Evolutionary conservation across 78 protist genomes (phyloP).

Genomic region (Dictyostelium citrinum): DNA sequence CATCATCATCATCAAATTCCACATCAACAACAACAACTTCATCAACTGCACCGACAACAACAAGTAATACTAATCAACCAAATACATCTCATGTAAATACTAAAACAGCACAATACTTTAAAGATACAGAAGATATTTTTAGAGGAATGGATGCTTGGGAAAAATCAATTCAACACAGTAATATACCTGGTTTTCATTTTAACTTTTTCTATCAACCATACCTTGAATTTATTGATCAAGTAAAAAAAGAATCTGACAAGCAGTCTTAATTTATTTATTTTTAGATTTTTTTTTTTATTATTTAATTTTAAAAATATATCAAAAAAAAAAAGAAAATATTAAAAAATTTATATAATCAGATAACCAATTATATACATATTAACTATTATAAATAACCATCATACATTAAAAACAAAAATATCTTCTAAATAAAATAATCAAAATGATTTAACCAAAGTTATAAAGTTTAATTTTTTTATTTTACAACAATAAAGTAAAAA

Average conservation of each 20-base stretch:
- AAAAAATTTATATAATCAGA: background rate
- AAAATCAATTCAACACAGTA: background rate
- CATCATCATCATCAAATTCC: background rate
- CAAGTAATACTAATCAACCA: background rate
- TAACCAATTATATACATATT: background rate
- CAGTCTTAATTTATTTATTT: background rate
- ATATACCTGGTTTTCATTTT: background rate
- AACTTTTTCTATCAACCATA: conserved; percentile 18
- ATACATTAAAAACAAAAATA: background rate
- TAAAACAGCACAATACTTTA: background rate
- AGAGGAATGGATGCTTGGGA: conserved; percentile 32
- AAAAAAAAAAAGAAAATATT: too few relatives aligned
- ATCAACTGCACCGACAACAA: background rate
- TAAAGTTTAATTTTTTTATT: background rate
- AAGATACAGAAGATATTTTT: conserved; percentile 33
- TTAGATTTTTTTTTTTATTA: background rate
- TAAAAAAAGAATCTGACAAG: conserved; percentile 43
- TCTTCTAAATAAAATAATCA: background rate
- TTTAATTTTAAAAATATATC: too few relatives aligned
- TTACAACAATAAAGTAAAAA: too few relatives aligned
- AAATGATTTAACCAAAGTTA: background rate
- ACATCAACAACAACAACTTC: background rate
- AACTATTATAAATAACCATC: background rate
- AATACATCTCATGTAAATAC: background rate
- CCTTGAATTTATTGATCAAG: conserved; percentile 23